phyloP scores from a whole-genome alignment of 495 filamentous ascomycete genomes.

The Aspergillus avenaceus region DNA sequence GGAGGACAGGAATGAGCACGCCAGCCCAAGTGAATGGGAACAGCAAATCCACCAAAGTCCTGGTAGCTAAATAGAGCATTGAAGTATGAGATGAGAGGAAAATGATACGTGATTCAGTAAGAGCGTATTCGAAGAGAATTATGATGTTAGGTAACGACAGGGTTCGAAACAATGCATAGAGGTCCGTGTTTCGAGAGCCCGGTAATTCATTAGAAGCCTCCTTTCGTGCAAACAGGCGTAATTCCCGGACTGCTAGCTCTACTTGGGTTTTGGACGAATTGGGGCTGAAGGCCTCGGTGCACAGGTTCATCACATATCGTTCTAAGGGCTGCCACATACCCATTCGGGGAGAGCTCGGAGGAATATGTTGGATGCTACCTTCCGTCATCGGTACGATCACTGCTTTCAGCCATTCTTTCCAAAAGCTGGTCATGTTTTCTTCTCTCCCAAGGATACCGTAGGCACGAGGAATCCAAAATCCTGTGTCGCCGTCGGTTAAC shows the following conservation, averaged over 20 bases:
- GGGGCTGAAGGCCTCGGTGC: constrained; percentile 89
- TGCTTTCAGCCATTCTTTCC: constrained; percentile 97
- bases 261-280: constrained; percentile 93
- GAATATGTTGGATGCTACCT: constrained; percentile 75
- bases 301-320: constrained; percentile 95
- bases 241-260: constrained; percentile 82
- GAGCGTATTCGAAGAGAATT: constrained; percentile 85
- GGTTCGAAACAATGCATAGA: constrained; percentile 88
- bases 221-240: constrained; percentile 87
- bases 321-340: constrained; percentile 97
- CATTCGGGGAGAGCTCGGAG: constrained; percentile 81
- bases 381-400: constrained; percentile 92
- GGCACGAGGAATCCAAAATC: constrained; percentile 92
- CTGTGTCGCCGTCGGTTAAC: constrained; percentile 90
- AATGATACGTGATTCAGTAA: constrained; percentile 94
- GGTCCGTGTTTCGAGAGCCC: constrained; percentile 83
- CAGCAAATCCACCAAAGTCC: constrained; percentile 75
- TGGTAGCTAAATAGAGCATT: constrained; percentile 90
- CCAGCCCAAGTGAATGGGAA: constrained; percentile 91
- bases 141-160: constrained; percentile 89
- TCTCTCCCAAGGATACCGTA: constrained; percentile 93
- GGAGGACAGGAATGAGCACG: constrained; percentile 88
- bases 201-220: constrained; percentile 93
- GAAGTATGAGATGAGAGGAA: constrained; percentile 91
- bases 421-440: constrained; percentile 78